Base-by-base conservation (phyloP, 805 yeast genomes). In the Phaffomyces antillensis region DNA sequence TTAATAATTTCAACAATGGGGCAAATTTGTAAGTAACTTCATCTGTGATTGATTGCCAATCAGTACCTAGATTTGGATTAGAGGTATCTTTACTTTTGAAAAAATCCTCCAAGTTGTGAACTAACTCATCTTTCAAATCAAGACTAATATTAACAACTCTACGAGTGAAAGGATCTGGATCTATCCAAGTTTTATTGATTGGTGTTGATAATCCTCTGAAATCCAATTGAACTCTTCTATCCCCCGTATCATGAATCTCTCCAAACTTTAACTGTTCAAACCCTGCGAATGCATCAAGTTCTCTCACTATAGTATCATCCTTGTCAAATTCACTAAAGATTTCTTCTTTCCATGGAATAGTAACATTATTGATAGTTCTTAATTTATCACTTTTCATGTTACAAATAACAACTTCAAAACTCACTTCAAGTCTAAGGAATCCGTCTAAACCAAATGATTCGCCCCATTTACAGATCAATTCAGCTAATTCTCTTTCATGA, bases 371-470 rank as follows among this genome's bases (percentile, higher is more conserved):
- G 7, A 77, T 67, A 31, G 79, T 49, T 45, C 69, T 69, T 7
- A 77, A 38, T 45, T 73, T 70, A n/a, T 67, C 71, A 31, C 56
- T 53, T n/a, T 55, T 44, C 59, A 81, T 79, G 53, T 79, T 77
- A 61, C 86, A 81, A 12, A 80, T 44, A 12, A 80, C 67, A n/a
- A 79, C 67, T 56, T 80, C 86, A 56, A 70, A 81, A 0, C 84
- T 84, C 37, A 76, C 62, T 54, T 81, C 86, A 17, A 79, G 65
- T 51, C 86, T 63, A 7, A 81, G 63, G 23, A 71, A 63, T 0
- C 86, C 86, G 57, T 80, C 82, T 20, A 81, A 60, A 1, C 81
- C 81, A 43, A 74, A 75, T 16, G 66, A 56, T 38, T 46, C 44
- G 1, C 58, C 60, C 85, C 85, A 80, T 18, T 65, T 50, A 57